These are phyloP conservation scores for Colletotrichum paranaense DNA, from an alignment of 2,329 filamentous ascomycete species.

Conservation along the genomic window DNA sequence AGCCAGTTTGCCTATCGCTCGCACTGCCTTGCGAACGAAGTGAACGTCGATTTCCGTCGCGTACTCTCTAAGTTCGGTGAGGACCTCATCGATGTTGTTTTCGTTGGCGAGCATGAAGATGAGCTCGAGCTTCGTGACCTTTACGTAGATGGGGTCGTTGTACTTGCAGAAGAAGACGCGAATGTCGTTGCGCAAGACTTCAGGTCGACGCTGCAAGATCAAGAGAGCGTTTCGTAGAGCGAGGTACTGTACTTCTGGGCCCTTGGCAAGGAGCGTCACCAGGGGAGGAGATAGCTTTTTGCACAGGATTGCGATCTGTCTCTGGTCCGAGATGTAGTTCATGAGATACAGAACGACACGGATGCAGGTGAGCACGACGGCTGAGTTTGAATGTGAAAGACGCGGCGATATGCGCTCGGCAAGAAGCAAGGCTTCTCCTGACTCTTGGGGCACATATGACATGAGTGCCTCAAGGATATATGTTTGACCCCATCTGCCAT, in stretches of 20 bases:
- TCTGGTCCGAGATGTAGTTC: conserved; percentile 97
- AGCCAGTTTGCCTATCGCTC: conserved; percentile 96
- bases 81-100: conserved; percentile 93
- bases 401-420: conserved; percentile 96
- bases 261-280: conserved; percentile 94
- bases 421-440: conserved; percentile 85
- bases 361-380: conserved; percentile 95
- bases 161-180: conserved; percentile 99
- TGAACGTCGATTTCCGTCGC: conserved; percentile 99
- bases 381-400: conserved; percentile 95
- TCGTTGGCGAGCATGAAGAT: conserved; percentile 99
- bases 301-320: conserved; percentile 86
- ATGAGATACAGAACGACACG: conserved; percentile 96
- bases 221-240: conserved; percentile 93
- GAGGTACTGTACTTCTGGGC: conserved; percentile 97
- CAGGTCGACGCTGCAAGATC: conserved; percentile 91
- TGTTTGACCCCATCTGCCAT: conserved; percentile 90
- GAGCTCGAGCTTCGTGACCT: conserved; percentile 97
- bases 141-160: conserved; percentile 99
- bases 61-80: conserved; percentile 95
- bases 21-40: conserved; percentile 96
- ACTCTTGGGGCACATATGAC: conserved; percentile 96
- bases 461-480: conserved; percentile 98
- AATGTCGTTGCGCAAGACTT: conserved; percentile 95
- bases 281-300: conserved; percentile 94